Base-by-base conservation (phyloP, 2,329 filamentous ascomycete genomes). In the Tolypocladium paradoxum region DNA sequence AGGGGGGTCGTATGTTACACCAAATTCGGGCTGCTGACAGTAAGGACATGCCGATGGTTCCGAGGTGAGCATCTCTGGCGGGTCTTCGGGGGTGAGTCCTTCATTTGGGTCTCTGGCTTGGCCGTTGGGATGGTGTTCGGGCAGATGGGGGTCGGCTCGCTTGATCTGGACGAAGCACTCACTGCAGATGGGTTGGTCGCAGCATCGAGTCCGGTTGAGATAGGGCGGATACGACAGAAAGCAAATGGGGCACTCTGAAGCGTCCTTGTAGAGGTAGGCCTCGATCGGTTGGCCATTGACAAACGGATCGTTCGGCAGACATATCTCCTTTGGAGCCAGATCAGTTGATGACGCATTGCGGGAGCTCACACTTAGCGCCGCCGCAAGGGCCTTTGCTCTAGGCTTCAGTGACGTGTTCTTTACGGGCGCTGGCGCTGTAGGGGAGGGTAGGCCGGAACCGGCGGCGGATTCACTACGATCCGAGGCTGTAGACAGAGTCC, bases 161-260 rank as follows among this genome's bases (percentile, higher is more conserved):
- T 96, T 97, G 67, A 99, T 99, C 68, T 99, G 93, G 4, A 99
- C 93, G 64, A 99, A 99, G 68, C 93, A 99, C 72, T 99, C 93
- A 43, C 91, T 97, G 71, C 93, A 99, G 57, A 99, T 97, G 6
- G 88, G 79, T 67, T 99, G 93, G 62, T 96, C 90, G 68, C 93
- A 99, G 67, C 93, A 99, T 59, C 93, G 79, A 0, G 93, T 99
- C 59, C 85, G 87, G 71, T 99, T 99, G 33, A 99, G 77, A 65
- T 95, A 95, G 4, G 90, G 90, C 0, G 93, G 93, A 60, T 97
- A 99, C 61, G 90, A 95, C 51, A 97, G 76, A 67, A 97, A 96
- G 73, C 93, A 99, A 57, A 99, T 96, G 6, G 93, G 92, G 63
- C 93, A 99, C 66, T 99, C 93, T 7, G 76, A 73, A 4, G 90